Percentiles rank a stretch among this genome's conserved stretches.
phyloP scores from a whole-genome alignment of 2,329 filamentous ascomycete species.

The Arachnomyces sp. region DNA sequence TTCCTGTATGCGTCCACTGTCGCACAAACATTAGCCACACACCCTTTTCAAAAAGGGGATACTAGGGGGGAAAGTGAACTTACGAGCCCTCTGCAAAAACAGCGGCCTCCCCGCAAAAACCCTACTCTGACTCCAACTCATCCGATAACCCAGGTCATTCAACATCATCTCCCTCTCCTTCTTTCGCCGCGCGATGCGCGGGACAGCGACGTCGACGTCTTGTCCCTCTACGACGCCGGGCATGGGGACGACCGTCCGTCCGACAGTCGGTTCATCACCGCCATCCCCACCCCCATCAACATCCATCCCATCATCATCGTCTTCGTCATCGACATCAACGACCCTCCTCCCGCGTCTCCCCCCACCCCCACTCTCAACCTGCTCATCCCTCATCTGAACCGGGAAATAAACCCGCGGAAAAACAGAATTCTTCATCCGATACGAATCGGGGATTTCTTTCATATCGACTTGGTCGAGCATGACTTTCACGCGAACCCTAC shows the following conservation, averaged over 20 bases:
- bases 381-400: constrained; percentile 62
- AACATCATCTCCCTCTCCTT: constrained; percentile 79
- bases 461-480: constrained; percentile 91
- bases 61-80: constrained; percentile 38
- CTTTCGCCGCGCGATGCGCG: constrained; percentile 61
- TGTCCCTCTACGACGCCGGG: constrained; percentile 52
- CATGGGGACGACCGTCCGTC: constrained; percentile 51
- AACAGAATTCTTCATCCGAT: constrained; percentile 77
- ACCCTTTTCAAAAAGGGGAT: not conserved
- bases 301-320: constrained; percentile 2
- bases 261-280: constrained; percentile 27
- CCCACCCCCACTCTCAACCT: not conserved
- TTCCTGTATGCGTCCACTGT: constrained; percentile 89
- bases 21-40: constrained; percentile 1
- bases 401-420: constrained; percentile 79
- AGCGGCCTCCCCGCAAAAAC: constrained; percentile 80
- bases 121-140: constrained; percentile 93
- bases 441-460: constrained; percentile 88
- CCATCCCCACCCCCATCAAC: constrained; percentile 15
- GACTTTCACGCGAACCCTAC: constrained; percentile 78
- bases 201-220: constrained; percentile 66
- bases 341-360: constrained; percentile 57
- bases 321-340: constrained; percentile 57
- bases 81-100: constrained; percentile 85
- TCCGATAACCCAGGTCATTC: constrained; percentile 87